Evolutionary conservation across 306 rosid genomes (phyloP).

Genomic region (Rosa persica): DNA sequence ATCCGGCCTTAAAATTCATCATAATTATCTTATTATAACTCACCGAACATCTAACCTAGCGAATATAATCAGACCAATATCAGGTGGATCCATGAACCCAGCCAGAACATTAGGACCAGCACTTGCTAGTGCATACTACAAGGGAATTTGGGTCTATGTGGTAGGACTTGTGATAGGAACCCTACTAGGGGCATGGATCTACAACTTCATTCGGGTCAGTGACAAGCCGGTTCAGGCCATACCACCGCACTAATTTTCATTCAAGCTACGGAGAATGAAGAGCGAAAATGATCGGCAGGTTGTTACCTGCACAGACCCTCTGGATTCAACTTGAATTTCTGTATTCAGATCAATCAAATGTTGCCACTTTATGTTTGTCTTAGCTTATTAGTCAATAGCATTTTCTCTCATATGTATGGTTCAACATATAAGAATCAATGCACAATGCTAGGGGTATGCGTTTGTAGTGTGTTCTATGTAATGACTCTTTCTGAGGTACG

Average conservation of each 20-base stretch:
- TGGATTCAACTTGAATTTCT: conserved; percentile 21
- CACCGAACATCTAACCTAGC: neutral
- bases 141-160: conserved; percentile 67
- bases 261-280: conserved; percentile 31
- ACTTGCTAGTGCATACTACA: conserved; percentile 51
- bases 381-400: neutral
- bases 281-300: conserved; percentile 15
- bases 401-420: no score
- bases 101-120: conserved; percentile 90
- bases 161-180: conserved; percentile 74
- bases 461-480: no score
- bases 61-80: conserved; percentile 55
- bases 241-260: conserved; percentile 31
- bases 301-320: conserved; percentile 1
- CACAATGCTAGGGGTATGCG: no score
- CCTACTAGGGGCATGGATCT: conserved; percentile 61
- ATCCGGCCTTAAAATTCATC: neutral
- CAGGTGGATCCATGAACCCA: conserved; percentile 95
- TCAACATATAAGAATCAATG: no score
- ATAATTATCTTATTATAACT: neutral
- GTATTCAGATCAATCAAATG: neutral
- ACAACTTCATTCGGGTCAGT: conserved; percentile 44
- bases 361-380: neutral
- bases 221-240: conserved; percentile 27
- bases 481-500: no score